Evolutionary conservation across 139 green algal species (phyloP), one percentile per base, ranked within the genome.

Genomic region (Zygnema cylindricum): DNA sequence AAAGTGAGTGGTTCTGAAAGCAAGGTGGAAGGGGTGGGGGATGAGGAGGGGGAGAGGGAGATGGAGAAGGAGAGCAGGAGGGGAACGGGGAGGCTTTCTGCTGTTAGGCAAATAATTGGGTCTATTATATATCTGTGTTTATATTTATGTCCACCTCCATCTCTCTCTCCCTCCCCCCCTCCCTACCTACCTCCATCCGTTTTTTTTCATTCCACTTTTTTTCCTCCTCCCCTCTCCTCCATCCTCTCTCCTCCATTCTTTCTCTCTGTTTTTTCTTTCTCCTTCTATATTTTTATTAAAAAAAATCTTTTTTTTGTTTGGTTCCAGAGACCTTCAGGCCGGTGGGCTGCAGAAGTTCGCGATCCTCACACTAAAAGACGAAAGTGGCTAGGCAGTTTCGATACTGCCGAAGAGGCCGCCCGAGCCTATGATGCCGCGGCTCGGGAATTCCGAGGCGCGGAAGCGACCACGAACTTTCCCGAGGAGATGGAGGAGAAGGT

Each of bases 341-440:
- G 77, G n/a, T 87, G 54, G 54, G 82, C 55, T 0, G 82, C 82
- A 0, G 82, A 87, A 71, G 40, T n/a, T 43, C 82, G 82, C 25
- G 82, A 87, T 16, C 54, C 82, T 0, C 35, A 43, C 25, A 84
- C 54, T 30, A 81, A 82, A 33, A 43, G 32, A 43, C 82, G 82
- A 38, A 84, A 82, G 22, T 87, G 82, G 82, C 42, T 87, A 25
- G 82, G 82, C 1, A 82, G 55, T 71, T 87, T 87, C 32, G 82
- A 87, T 71, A 82, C 82, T 33, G 41, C 82, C 23, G 82, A 87
- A 40, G 54, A 87, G 82, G 82, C 82, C 2, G 82, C 82, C 16
- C 40, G 82, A n/a, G 82, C 82, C 1, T 87, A 87, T 33, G 55
- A 87, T 82, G 82, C 54, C 38, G 82, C 82, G 1, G 54, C 82